Percentiles rank a stretch among this genome's conserved stretches.
Conservation (phyloP, 106 monocot species). For the Acorus calamus region DNA sequence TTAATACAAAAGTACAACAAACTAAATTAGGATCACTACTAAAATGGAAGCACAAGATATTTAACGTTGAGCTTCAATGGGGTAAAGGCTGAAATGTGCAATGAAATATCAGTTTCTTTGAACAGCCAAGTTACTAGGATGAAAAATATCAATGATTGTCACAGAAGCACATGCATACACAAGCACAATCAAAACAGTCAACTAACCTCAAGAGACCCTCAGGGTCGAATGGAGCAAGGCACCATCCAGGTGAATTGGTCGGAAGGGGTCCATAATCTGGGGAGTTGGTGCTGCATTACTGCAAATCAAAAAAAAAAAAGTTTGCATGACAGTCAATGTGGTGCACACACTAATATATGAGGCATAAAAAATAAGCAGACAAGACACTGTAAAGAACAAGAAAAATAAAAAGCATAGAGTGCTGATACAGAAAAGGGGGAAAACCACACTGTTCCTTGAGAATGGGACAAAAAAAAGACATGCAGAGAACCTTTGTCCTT, state of each 20-base stretch:
- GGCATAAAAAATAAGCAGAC: too few species aligned
- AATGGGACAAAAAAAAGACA: not conserved
- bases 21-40: too few species aligned
- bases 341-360: too few species aligned
- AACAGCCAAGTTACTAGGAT: too few species aligned
- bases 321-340: not conserved
- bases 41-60: too few species aligned
- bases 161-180: not conserved
- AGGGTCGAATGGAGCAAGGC: conserved; percentile 93
- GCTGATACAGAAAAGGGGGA: not conserved
- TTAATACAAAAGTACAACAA: too few species aligned
- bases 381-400: not conserved
- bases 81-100: too few species aligned
- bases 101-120: too few species aligned
- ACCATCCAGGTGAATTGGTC: conserved; percentile 74
- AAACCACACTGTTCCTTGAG: not conserved
- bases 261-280: conserved; percentile 95
- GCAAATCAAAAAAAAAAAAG: not conserved
- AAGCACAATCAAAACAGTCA: not conserved
- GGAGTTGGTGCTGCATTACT: conserved; percentile 88
- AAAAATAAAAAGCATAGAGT: not conserved
- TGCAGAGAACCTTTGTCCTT: conserved; percentile 70
- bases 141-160: too few species aligned
- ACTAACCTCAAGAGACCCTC: conserved; percentile 85
- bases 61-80: too few species aligned